Percentiles rank a stretch among this genome's conserved stretches.
phyloP scores from a whole-genome alignment of 2,329 filamentous ascomycete species.

The Alternaria viburni region DNA sequence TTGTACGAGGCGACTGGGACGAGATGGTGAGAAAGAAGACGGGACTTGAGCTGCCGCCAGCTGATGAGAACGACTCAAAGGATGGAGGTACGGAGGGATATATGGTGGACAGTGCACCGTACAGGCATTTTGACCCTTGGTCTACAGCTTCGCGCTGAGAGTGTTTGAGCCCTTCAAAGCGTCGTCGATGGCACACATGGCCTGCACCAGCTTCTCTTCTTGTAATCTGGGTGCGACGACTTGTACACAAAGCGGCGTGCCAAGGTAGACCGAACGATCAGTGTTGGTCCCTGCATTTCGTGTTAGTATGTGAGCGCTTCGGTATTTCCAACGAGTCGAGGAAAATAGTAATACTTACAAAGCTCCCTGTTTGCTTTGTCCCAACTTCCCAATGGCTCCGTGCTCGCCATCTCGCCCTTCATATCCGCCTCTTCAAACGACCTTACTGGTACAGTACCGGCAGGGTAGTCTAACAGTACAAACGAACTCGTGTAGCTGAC shows the following conservation, averaged over 20 bases:
- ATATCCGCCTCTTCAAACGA: slow-evolving; percentile 58
- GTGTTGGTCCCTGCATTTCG: slow-evolving; percentile 50
- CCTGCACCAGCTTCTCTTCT: slow-evolving; percentile 60
- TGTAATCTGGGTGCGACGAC: slow-evolving; percentile 62
- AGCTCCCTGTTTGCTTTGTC: slow-evolving; percentile 65
- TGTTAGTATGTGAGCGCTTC: slow-evolving; percentile 4
- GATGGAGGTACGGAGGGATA: neutral
- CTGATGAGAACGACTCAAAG: neutral
- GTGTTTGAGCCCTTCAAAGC: slow-evolving; percentile 39
- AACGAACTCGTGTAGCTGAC: slow-evolving; percentile 68
- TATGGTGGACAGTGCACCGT: neutral
- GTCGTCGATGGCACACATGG: slow-evolving; percentile 62
- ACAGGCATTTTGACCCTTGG: neutral
- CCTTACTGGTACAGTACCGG: slow-evolving; percentile 63
- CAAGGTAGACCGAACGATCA: slow-evolving; percentile 61
- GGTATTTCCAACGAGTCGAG: neutral
- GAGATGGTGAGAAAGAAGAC: neutral
- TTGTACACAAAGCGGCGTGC: slow-evolving; percentile 63
- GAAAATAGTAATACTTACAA: slow-evolving; percentile 50
- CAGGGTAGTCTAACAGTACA: slow-evolving; percentile 68
- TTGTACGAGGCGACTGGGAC: neutral
- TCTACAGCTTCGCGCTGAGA: slow-evolving; percentile 22
- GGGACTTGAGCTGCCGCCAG: neutral
- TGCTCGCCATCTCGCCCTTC: slow-evolving; percentile 52
- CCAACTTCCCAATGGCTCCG: slow-evolving; percentile 59